These are phyloP conservation scores for Fusarium sp. DNA, from an alignment of 2,329 filamentous ascomycete genomes.

Conservation along the genomic window DNA sequence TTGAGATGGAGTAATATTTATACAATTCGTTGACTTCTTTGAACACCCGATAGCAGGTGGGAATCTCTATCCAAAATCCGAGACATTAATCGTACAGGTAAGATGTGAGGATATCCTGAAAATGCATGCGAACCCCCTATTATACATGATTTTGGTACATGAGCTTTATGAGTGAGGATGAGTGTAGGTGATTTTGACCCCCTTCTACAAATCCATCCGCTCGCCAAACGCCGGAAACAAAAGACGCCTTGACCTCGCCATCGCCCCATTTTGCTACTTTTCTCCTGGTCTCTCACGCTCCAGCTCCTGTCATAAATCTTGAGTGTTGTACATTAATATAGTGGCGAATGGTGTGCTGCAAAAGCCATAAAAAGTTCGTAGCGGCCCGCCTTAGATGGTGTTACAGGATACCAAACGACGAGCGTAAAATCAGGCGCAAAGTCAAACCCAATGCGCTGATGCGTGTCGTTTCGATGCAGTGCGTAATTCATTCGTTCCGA, in stretches of 20 bases:
- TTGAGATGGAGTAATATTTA: not conserved
- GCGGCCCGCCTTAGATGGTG: conserved; percentile 16
- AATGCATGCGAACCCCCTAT: conserved; percentile 19
- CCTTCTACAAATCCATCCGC: conserved; percentile 24
- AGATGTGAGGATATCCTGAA: conserved; percentile 15
- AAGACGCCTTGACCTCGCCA: conserved; percentile 14
- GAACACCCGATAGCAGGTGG: not conserved
- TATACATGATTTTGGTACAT: conserved; percentile 39
- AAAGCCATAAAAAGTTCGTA: conserved; percentile 2
- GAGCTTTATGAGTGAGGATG: conserved; percentile 12
- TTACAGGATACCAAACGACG: conserved; percentile 24
- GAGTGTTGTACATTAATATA: conserved; percentile 28
- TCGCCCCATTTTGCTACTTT: conserved; percentile 25
- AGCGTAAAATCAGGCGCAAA: not conserved
- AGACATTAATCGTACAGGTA: conserved; percentile 1
- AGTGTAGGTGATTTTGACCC: conserved; percentile 14
- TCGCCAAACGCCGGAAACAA: conserved; percentile 37
- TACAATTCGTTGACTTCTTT: conserved; percentile 2
- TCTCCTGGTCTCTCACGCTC: conserved; percentile 16
- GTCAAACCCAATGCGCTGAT: not conserved
- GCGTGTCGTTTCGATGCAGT: not conserved
- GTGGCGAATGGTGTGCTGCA: conserved; percentile 3
- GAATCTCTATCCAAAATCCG: conserved; percentile 6
- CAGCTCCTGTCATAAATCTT: conserved; percentile 1
- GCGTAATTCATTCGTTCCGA: not conserved